Evolutionary conservation across 192 early-diverging fungal species (phyloP), one percentile per base, ranked within the genome.

Genomic region (Obelidium mucronatum): DNA sequence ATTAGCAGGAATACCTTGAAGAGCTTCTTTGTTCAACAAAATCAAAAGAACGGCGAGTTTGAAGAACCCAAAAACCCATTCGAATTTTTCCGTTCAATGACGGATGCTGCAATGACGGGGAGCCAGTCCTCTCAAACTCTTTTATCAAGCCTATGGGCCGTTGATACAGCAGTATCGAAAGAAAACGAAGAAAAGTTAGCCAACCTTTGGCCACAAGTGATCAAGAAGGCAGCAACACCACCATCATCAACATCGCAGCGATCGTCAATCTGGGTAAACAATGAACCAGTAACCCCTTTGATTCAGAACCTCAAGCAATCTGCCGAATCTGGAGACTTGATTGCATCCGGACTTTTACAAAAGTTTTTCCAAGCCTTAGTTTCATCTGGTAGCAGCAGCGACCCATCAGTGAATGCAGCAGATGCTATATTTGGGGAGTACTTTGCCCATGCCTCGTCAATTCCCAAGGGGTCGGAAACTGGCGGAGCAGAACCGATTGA

Each of bases 341-440:
- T 59, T n/a, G 69, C 69, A 37, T 26, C 69, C 36, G n/a, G n/a
- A 17, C n/a, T 72, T 13, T 13, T 58, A 1, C 33, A 72, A 1
- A 24, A n/a, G n/a, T 72, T 72, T 39, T 72, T 72, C 54, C 17
- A 58, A 37, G 54, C 69, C 2, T 36, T 72, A 1, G 67, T 52
- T 13, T 3, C 67, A 5, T 13, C 24, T 42, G 42, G 42, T 15
- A 17, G n/a, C 2, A 15, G 2, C 3, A 17, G 4, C 8, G 62
- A 64, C 36, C 53, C 51, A 19, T 30, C 51, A 28, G 55, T 40
- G 3, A 26, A 36, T 3, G 54, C 55, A 11, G 69, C 69, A 6
- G 69, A 72, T 59, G 31, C 54, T 22, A 30, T 72, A 17, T 72
- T 72, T 39, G 52, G 19, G 52, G 8, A 31, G 1, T 72, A 72